phyloP scores from a whole-genome alignment of 2,329 filamentous ascomycete genomes.

The Parafenestella ontariensis region DNA sequence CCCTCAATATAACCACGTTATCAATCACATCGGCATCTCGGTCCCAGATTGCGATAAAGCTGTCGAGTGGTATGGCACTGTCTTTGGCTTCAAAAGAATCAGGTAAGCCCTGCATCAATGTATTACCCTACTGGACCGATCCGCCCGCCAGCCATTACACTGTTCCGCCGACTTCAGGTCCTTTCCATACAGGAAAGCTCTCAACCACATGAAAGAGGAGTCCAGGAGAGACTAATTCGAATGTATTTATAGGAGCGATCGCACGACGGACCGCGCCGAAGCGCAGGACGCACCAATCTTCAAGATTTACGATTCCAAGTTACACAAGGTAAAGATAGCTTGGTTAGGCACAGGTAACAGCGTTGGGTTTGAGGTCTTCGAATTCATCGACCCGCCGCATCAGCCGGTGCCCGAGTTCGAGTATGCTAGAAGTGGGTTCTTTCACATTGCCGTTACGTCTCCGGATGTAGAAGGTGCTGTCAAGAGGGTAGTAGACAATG shows the following conservation, averaged over 20 bases:
- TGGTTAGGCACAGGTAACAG: slow-evolving; percentile 41
- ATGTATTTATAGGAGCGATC: slow-evolving; percentile 13
- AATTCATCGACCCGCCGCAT: slow-evolving; percentile 37
- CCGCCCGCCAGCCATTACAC: too few species aligned
- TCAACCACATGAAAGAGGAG: too few species aligned
- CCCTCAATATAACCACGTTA: slow-evolving; percentile 21
- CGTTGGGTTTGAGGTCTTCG: slow-evolving; percentile 45
- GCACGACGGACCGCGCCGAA: slow-evolving; percentile 17
- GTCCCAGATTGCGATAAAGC: slow-evolving; percentile 32
- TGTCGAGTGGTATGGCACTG: slow-evolving; percentile 32
- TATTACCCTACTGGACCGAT: too few species aligned
- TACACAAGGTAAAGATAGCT: slow-evolving; percentile 38
- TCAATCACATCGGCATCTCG: slow-evolving; percentile 36
- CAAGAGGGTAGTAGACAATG: slow-evolving; percentile 29
- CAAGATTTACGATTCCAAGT: slow-evolving; percentile 32
- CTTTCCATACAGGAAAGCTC: too few species aligned
- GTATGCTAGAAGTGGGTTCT: slow-evolving; percentile 43
- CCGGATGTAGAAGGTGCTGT: slow-evolving; percentile 36
- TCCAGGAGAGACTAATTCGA: too few species aligned
- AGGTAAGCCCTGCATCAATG: too few species aligned
- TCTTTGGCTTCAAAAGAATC: slow-evolving; percentile 34
- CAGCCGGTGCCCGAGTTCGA: slow-evolving; percentile 11
- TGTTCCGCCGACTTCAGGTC: too few species aligned
- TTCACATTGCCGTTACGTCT: slow-evolving; percentile 46
- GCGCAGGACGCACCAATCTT: slow-evolving; percentile 32